phyloP scores from a whole-genome alignment of 805 yeast genomes.

The Wickerhamomyces chambardii region DNA sequence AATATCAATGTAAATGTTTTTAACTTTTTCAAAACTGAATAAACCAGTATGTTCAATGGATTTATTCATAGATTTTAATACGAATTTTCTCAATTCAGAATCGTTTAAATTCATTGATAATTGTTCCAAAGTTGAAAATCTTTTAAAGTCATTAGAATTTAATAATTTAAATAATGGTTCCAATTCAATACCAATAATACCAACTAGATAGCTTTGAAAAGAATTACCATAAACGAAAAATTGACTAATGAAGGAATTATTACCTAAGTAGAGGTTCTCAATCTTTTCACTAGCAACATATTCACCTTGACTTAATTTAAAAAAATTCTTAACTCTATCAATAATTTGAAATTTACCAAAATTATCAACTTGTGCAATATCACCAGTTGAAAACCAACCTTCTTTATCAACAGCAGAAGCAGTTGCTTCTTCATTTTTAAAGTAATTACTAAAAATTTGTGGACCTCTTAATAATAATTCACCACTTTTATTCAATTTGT shows the following conservation, averaged over 20 bases:
- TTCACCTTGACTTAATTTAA: slow-evolving; percentile 58
- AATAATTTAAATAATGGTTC: slow-evolving; percentile 17
- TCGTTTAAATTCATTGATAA: slow-evolving; percentile 14
- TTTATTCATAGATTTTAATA: slow-evolving; percentile 28
- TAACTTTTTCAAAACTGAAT: slow-evolving; percentile 42
- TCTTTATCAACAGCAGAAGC: slow-evolving; percentile 39
- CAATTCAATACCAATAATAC: slow-evolving; percentile 52
- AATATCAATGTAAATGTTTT: slow-evolving; percentile 32
- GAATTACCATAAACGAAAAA: slow-evolving; percentile 60
- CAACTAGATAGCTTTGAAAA: slow-evolving; percentile 45
- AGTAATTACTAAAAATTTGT: slow-evolving; percentile 48
- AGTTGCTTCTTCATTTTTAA: slow-evolving; percentile 48
- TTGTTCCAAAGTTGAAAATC: slow-evolving; percentile 13
- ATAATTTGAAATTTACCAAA: slow-evolving; percentile 51
- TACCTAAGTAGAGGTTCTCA: slow-evolving; percentile 52
- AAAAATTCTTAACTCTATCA: slow-evolving; percentile 75
- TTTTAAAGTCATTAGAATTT: slow-evolving; percentile 5
- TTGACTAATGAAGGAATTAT: slow-evolving; percentile 42
- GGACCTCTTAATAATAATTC: slow-evolving; percentile 61
- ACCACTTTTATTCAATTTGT: slow-evolving; percentile 38
- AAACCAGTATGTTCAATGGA: slow-evolving; percentile 25
- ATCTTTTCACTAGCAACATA: slow-evolving; percentile 72
- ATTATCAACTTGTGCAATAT: slow-evolving; percentile 43
- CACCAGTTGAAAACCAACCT: slow-evolving; percentile 66
- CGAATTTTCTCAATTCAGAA: slow-evolving; percentile 24